Evolutionary conservation across 2,329 filamentous ascomycete species (phyloP), one percentile per base, ranked within the genome.

Genomic region (Fusarium aywerte): DNA sequence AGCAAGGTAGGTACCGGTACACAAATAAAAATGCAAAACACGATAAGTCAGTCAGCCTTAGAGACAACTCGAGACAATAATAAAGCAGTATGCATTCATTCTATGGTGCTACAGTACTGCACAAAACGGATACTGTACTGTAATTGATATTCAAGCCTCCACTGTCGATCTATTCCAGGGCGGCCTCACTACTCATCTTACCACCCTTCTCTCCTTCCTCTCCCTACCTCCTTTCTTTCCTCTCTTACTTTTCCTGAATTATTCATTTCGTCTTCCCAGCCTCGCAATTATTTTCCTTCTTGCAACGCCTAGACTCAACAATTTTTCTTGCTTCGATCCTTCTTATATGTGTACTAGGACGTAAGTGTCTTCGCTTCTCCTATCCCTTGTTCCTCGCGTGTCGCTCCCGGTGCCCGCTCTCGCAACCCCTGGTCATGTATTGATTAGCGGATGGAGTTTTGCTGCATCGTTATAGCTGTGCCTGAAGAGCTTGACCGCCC

Each of bases 401-500:
- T 59, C 56, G 50, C 58, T 67, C 62, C 65, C 65, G 65, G 49
- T 54, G 49, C 58, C 45, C 62, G 52, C 49, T 63, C 49, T 50
- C 52, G 54, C 18, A 36, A 21, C 35, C 66, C 66, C 66, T 60
- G 66, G 61, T 47, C 62, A 39, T 40, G 35, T 67, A 45, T 57
- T 64, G 43, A 67, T 69, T 69, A 69, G 67, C 48, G 50, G 62
- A 69, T 67, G 39, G 54, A 61, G 62, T 61, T 59, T 35, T 32
- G 57, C 57, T 39, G 48, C 57, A 51, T 68, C 65, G 33, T 62
- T 50, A 39, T n/a, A 67, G 65, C 48, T 63, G 61, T 69, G 40
- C 65, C 65, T 67, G 65, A 52, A 39, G 45, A 48, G 45, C 31
- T 65, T 69, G 67, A 69, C 67, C 67, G 67, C 67, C 65, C 66